Base-by-base conservation (phyloP, 2,329 filamentous ascomycete species). In the Simplicillium aogashimaense region DNA sequence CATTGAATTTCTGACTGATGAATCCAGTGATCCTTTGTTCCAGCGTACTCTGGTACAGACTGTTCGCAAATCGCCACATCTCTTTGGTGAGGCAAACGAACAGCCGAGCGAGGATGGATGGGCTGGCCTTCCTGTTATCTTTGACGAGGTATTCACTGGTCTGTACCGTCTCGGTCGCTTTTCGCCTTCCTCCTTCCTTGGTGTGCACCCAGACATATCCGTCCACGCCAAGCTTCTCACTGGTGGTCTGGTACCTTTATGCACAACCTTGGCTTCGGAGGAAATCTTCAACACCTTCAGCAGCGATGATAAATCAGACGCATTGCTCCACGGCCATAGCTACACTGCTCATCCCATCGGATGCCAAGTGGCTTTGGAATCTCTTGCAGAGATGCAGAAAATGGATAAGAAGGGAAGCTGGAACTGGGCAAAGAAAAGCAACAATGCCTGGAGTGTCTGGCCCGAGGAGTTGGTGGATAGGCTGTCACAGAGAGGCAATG, bases 131-230 rank as follows among this genome's bases (percentile, higher is more conserved):
- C 86, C 87, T 0, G 65, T 94, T 31, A 69, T 94, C 49, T 86
- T 87, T 47, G 86, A 94, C 54, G 87, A 94, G 55, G 86, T 94
- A 29, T 94, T 94, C 60, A 90, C 86, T 0, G 86, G 86, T 2
- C 66, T 94, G 4, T 89, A 89, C 56, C 83, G 87, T 11, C 76
- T 94, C 1, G 86, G 87, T 2, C 75, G 79, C 31, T 78, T 81
- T 53, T 79, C 75, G 1, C 71, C 85, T 0, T 76, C 83, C 0
- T 80, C 79, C 0, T 84, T 90, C 57, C 71, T 94, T 3, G 66
- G 67, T 5, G 63, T 77, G 0, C 60, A 85, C 28, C 74, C 86
- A 0, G 86, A 94, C 50, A 81, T 94, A 36, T 79, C 80, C 0
- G 82, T 88, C 0, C 82, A 94, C 51, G 87, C 86, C 6, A 94